Base-by-base conservation (phyloP, 1,139 yeast genomes). In the Suhomyces chickasaworum region DNA sequence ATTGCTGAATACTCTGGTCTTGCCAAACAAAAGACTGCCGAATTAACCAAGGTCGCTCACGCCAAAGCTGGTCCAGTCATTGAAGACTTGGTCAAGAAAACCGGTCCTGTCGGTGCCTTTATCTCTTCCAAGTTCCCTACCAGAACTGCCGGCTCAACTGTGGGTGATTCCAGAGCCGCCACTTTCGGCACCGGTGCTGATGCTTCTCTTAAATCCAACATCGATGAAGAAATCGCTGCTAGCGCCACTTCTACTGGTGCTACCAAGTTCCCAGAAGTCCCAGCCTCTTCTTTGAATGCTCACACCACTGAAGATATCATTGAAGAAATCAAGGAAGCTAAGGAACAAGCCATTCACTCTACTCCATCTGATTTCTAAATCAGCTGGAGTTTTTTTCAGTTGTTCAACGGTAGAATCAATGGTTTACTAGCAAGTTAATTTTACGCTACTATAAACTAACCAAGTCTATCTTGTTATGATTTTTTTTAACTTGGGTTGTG, bases 91-190 rank as follows among this genome's bases (percentile, higher is more conserved):
- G 75, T 80, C 59, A 71, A 77, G 57, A 81, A 80, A 66, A 66
- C 83, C 49, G 87, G 87, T 41, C 93, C 91, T 48, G 79, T 84
- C 48, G 81, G 83, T 44, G 60, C 75, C 36, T 80, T 80, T 57
- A 68, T 84, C 59, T 69, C 79, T 61, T 76, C 82, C 47, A 77
- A 80, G 64, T 65, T 83, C 60, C 86, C 87, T 48, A 78, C 81
- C 52, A 83, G 89, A 80, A 83, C 89, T 55, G 88, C 88, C 43
- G 84, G 89, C 45, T 72, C 86, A 43, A 82, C 87, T 45, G 85
- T 86, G 54, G 82, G 85, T 52, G 66, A 68, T 47, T 66, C 64
- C 51, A 75, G 59, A 62, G 71, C 66, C 31, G 41, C 69, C 41
- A 53, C 65, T 40, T 66, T 56, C 49, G 52, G 66, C 18, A 55